These are phyloP conservation scores for Cinnamomum chago DNA, from an alignment of 164 flowering plant genomes.

Conservation along the genomic window DNA sequence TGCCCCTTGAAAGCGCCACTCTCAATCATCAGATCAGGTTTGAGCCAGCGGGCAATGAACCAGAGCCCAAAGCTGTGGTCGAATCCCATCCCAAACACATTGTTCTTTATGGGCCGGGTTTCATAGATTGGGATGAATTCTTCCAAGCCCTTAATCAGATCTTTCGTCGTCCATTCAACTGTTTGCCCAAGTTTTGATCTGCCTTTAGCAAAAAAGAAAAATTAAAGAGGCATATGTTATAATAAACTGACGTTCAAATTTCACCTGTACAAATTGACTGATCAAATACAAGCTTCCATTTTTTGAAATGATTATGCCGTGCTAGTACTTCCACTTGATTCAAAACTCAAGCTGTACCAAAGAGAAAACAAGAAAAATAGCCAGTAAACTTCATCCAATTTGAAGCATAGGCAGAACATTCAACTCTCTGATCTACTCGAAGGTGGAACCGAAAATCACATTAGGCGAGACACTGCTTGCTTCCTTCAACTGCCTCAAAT, in stretches of 20 bases:
- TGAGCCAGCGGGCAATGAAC: constrained; percentile 90
- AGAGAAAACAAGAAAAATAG: too few relatives aligned
- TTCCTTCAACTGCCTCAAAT: too few relatives aligned
- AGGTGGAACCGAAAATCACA: too few relatives aligned
- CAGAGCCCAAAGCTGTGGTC: constrained; percentile 99
- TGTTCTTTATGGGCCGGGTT: constrained; percentile 86
- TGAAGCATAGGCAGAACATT: too few relatives aligned
- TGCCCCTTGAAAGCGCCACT: constrained; percentile 99
- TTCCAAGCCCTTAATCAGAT: constrained; percentile 84
- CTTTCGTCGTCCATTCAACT: constrained; percentile 90
- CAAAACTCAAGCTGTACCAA: too few relatives aligned
- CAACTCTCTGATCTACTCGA: too few relatives aligned
- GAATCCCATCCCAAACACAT: constrained; percentile 97
- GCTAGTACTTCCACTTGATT: too few relatives aligned
- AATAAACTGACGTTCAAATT: neutral
- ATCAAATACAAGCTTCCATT: too few relatives aligned
- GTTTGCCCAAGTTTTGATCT: constrained; percentile 92
- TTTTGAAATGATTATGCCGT: too few relatives aligned
- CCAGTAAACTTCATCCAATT: too few relatives aligned
- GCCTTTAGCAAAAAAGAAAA: constrained; percentile 82
- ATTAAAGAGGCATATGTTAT: constrained; percentile 27
- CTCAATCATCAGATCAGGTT: constrained; percentile 93
- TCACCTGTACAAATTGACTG: neutral
- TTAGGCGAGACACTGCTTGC: too few relatives aligned
- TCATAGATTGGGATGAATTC: constrained; percentile 95